Base-by-base conservation (phyloP, 108 stramenopile genomes). In the Craspedostauros australis region DNA sequence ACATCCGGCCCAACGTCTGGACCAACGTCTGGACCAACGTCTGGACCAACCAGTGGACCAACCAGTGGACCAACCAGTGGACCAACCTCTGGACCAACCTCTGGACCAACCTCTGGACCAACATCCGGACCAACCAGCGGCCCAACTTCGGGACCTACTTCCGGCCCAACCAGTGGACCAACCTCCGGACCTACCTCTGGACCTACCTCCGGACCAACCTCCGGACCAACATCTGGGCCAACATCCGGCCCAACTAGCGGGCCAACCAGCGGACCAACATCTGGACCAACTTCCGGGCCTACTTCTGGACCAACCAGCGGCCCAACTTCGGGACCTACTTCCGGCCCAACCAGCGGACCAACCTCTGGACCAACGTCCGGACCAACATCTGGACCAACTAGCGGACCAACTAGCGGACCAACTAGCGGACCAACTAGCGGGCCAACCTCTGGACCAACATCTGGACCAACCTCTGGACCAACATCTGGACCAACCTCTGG, bases 341-440 rank as follows among this genome's bases (percentile, higher is more conserved):
- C 34, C n/a, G 47, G 37, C 12, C 58, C 58, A 15, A 60, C 36
- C 19, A 12, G 15, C 27, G 58, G 47, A 12, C 58, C 55, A 15
- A 57, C 55, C 18, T 8, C 42, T 12, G 55, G 55, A 12, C 57
- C 57, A 2, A 21, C 57, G 3, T 9, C 29, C 20, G 57, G 57
- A 9, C 55, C 55, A 14, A 57, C 55, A 20, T 27, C 55, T 21
- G 55, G 42, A 8, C 55, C 55, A 9, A 45, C 55, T 15, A 16
- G 43, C 11, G 55, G 55, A 43, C 55, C 55, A 7, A 57, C 43
- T 5, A 16, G 15, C 15, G 55, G 55, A 27, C 58, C 58, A 16
- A 60, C 47, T 19, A 18, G 37, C 12, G 47, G 58, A 37, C 58
- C 58, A 5, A 38, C 58, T 24, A 4, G 25, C 25, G 47, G 47